A percentile compares a stretch with the other conserved stretches of the same genome.
These are phyloP conservation scores for Solanum gracilifrons DNA, from an alignment of 257 asterid genomes.

Conservation along the genomic window DNA sequence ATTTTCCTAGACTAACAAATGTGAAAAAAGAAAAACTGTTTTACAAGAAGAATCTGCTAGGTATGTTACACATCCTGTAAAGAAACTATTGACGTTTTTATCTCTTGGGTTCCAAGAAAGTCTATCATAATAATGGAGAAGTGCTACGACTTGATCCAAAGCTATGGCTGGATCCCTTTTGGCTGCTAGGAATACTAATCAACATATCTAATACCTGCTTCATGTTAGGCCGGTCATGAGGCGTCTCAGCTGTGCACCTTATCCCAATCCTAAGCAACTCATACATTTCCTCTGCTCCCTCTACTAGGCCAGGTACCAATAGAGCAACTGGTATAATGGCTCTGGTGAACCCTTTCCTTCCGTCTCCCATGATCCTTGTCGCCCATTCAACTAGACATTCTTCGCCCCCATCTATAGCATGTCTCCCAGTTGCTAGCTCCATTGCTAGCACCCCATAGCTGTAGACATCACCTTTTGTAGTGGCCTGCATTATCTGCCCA, in stretches of 20 bases:
- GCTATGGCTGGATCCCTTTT: conserved; percentile 17
- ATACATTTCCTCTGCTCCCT: conserved; percentile 64
- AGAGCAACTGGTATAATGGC: conserved; percentile 41
- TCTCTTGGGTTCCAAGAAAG: not conserved
- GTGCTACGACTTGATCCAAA: conserved; percentile 15
- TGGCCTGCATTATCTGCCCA: conserved; percentile 87
- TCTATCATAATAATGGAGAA: conserved; percentile 5
- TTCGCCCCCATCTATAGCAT: conserved; percentile 88
- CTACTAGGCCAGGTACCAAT: conserved; percentile 49
- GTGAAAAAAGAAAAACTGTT: not conserved
- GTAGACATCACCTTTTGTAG: conserved; percentile 91
- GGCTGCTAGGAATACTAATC: conserved; percentile 35
- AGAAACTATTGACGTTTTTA: not conserved
- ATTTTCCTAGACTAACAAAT: not conserved
- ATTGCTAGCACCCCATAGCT: conserved; percentile 81
- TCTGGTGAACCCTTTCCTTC: conserved; percentile 25
- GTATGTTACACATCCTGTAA: not conserved
- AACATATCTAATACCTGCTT: conserved; percentile 79
- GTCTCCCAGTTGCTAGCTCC: conserved; percentile 92
- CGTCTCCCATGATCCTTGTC: conserved; percentile 63
- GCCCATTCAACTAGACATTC: conserved; percentile 94
- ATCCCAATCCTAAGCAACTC: conserved; percentile 69
- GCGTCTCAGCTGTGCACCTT: conserved; percentile 64
- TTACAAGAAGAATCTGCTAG: not conserved
- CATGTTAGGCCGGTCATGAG: conserved; percentile 79